Evolutionary conservation across 2,329 filamentous ascomycete genomes (phyloP).

Genomic region (Microcera coccophila): DNA sequence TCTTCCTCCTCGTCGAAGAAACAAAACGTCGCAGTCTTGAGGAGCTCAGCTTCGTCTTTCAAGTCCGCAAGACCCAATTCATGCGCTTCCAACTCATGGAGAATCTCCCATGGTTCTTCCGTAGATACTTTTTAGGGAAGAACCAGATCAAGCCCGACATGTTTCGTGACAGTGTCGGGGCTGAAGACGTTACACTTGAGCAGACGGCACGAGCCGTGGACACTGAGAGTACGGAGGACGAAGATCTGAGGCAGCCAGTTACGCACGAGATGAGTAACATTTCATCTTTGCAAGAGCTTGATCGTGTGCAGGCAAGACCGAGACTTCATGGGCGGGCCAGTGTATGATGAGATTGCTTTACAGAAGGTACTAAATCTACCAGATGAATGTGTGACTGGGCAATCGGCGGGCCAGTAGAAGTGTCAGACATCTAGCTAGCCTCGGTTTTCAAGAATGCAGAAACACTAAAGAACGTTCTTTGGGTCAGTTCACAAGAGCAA

Average conservation of each 20-base stretch:
- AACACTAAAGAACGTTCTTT: too few species aligned
- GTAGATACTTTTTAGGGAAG: background rate
- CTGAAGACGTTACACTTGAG: background rate
- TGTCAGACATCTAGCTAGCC: too few species aligned
- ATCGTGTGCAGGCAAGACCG: too few species aligned
- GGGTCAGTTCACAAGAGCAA: too few species aligned
- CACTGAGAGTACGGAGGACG: background rate
- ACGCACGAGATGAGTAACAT: background rate
- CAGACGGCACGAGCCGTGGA: background rate
- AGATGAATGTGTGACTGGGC: too few species aligned
- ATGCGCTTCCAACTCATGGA: conserved; percentile 26
- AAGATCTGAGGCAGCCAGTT: background rate
- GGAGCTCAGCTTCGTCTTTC: conserved; percentile 33
- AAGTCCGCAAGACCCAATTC: conserved; percentile 31
- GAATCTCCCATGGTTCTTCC: conserved; percentile 28
- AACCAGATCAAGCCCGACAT: background rate
- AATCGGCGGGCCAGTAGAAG: too few species aligned
- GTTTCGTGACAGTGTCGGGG: background rate
- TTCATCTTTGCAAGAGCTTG: too few species aligned
- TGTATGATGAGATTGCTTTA: too few species aligned
- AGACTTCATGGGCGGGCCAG: too few species aligned
- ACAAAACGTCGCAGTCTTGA: conserved; percentile 35
- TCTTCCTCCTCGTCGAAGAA: conserved; percentile 41
- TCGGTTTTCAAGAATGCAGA: too few species aligned
- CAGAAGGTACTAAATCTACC: too few species aligned